A percentile compares a stretch with the other conserved stretches of the same genome.
Evolutionary conservation across 768 basidiomycete species (phyloP).

Genomic region (Boletus tomentosulus): DNA sequence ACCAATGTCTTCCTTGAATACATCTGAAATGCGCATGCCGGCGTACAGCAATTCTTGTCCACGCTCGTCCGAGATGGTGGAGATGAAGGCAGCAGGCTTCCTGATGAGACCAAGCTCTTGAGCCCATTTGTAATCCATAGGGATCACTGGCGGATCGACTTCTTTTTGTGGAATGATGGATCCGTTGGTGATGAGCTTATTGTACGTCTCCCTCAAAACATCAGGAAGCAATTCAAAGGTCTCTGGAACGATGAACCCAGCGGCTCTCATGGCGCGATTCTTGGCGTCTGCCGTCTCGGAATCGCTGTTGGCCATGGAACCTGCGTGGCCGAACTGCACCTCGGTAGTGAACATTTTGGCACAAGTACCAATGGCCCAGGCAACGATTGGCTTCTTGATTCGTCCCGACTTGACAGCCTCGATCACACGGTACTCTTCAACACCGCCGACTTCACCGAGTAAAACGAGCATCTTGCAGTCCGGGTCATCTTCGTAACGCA

Average conservation of each 20-base stretch:
- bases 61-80: conserved; percentile 98
- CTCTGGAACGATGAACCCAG: conserved; percentile 94
- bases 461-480: conserved; percentile 99
- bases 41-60: conserved; percentile 98
- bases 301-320: conserved; percentile 96
- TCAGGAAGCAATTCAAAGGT: conserved; percentile 95
- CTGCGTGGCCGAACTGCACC: conserved; percentile 99
- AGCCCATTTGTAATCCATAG: conserved; percentile 99
- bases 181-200: conserved; percentile 69
- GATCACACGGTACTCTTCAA: conserved; percentile 99
- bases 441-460: conserved; percentile 97
- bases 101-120: conserved; percentile 97
- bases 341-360: conserved; percentile 99
- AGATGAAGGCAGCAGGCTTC: conserved; percentile 98
- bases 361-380: conserved; percentile 99
- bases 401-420: conserved; percentile 89
- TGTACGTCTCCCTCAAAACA: conserved; percentile 81
- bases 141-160: conserved; percentile 89
- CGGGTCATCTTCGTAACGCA: conserved; percentile 95
- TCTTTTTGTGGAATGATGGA: conserved; percentile 68
- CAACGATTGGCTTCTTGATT: conserved; percentile 98
- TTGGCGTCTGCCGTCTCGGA: conserved; percentile 98
- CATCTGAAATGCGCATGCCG: conserved; percentile 98
- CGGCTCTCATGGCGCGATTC: conserved; percentile 91
- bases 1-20: conserved; percentile 97